These are phyloP conservation scores for Murraya paniculata DNA, from an alignment of 345 rosid species.

Conservation along the genomic window DNA sequence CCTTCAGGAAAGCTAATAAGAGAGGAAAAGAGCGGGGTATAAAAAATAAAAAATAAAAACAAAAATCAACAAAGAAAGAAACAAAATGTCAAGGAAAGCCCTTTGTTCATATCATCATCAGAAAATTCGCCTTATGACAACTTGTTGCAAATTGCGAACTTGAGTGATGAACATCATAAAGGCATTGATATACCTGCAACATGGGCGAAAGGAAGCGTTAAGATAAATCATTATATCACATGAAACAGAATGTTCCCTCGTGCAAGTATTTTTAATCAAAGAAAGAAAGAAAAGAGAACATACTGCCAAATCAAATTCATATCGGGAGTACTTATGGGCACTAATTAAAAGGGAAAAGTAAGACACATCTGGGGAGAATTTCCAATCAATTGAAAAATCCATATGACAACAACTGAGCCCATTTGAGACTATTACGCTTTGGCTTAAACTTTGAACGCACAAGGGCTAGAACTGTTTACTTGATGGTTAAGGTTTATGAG, in stretches of 20 bases:
- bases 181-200: constrained; percentile 51
- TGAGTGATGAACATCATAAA: constrained; percentile 25
- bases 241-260: background rate
- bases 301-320: background rate
- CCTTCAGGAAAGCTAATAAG: background rate
- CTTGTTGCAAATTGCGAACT: background rate
- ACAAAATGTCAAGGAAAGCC: background rate
- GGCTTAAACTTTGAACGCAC: too few species aligned
- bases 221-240: background rate
- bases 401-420: background rate
- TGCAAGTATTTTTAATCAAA: background rate
- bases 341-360: background rate
- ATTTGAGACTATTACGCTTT: too few species aligned
- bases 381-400: background rate
- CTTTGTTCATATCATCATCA: background rate
- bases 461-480: too few species aligned
- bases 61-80: background rate
- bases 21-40: too few species aligned
- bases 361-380: too few species aligned
- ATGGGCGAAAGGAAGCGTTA: background rate
- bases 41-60: background rate
- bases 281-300: too few species aligned
- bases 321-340: background rate
- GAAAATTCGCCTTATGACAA: constrained; percentile 2
- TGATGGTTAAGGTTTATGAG: too few species aligned